Percentiles rank a stretch among this genome's conserved stretches.
Conservation (phyloP, 2,329 filamentous ascomycete genomes). For the Tolypocladium tropicale region DNA sequence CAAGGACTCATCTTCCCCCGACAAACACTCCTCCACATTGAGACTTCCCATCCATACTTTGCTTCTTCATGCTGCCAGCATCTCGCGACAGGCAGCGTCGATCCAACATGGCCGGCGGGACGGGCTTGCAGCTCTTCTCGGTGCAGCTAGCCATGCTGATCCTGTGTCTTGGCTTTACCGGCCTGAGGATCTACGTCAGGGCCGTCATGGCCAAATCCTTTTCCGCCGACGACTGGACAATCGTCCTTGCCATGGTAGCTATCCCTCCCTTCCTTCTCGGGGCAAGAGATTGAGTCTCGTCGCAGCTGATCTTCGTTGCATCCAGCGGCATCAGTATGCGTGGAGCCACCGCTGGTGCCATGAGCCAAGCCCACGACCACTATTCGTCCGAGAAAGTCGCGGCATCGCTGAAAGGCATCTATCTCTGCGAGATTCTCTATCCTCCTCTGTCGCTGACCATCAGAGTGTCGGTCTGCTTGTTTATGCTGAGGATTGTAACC, state of each 20-base stretch:
- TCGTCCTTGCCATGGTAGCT: conserved; percentile 2
- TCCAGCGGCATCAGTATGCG: conserved; percentile 1
- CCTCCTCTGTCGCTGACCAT: conserved; percentile 1
- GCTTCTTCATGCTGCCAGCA: no score
- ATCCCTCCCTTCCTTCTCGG: background rate
- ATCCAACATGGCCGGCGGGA: conserved; percentile 19
- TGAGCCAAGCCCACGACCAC: background rate
- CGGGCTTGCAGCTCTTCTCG: conserved; percentile 9
- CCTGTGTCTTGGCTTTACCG: conserved; percentile 27
- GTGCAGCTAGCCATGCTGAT: conserved; percentile 18
- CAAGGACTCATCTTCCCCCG: no score
- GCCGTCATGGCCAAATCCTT: background rate
- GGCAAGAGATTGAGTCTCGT: background rate
- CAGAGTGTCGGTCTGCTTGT: conserved; percentile 3
- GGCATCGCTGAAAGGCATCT: conserved; percentile 1
- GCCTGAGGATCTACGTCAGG: conserved; percentile 6
- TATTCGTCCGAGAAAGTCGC: background rate
- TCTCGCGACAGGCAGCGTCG: no score
- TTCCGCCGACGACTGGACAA: conserved; percentile 1
- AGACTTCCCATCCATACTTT: no score
- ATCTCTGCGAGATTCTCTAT: conserved; percentile 2
- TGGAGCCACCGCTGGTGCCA: background rate
- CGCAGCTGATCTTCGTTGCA: background rate
- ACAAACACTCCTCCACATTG: no score
- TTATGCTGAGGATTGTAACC: conserved; percentile 3